phyloP scores from a whole-genome alignment of 2,329 filamentous ascomycete species.

The Apiospora hydei region DNA sequence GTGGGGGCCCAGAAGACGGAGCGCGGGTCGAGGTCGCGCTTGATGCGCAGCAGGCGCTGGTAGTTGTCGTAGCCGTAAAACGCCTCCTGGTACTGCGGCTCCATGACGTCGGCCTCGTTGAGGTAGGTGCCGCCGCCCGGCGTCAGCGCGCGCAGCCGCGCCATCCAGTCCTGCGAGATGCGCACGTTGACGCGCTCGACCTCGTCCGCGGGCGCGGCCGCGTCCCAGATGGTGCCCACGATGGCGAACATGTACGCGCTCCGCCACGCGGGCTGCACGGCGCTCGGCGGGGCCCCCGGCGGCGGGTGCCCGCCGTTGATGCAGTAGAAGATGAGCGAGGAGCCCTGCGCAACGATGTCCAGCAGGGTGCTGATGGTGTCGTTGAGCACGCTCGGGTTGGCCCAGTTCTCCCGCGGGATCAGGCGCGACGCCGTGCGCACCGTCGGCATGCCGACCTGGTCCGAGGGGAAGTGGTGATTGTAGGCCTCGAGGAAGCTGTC shows the following conservation, averaged over 20 bases:
- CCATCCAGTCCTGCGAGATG: conserved; percentile 37
- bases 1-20: conserved; percentile 28
- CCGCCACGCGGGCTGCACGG: conserved; percentile 55
- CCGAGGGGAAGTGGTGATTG: conserved; percentile 45
- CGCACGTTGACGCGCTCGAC: conserved; percentile 33
- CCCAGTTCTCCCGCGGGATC: conserved; percentile 45
- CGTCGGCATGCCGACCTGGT: conserved; percentile 37
- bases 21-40: conserved; percentile 26
- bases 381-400: conserved; percentile 39
- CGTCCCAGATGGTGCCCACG: conserved; percentile 29
- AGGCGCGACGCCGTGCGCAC: conserved; percentile 45
- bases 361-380: conserved; percentile 37
- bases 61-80: conserved; percentile 28
- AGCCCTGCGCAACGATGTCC: conserved; percentile 40
- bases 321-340: conserved; percentile 40
- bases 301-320: conserved; percentile 35
- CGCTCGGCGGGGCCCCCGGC: conserved; percentile 38
- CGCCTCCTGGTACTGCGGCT: conserved; percentile 25
- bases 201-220: conserved; percentile 25
- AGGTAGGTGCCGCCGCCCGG: conserved; percentile 27
- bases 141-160: conserved; percentile 34
- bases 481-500: conserved; percentile 44
- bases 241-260: conserved; percentile 44
- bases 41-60: conserved; percentile 25
- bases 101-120: conserved; percentile 28